Evolutionary conservation across 257 asterid genomes (phyloP), one percentile per base, ranked within the genome.

Genomic region (Nyctanthes arbortristis): DNA sequence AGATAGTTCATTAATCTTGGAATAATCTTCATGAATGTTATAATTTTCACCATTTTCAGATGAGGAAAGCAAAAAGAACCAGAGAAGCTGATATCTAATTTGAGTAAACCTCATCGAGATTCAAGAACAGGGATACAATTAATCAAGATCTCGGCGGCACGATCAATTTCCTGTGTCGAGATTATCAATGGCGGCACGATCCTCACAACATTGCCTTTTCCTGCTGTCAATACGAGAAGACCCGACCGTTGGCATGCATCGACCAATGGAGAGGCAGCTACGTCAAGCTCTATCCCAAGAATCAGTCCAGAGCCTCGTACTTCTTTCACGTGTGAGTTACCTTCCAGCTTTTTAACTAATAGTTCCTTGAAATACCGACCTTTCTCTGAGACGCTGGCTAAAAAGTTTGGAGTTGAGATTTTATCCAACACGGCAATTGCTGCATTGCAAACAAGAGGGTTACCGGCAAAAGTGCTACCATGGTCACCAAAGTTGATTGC

Each of bases 381-480:
- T 77, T 86, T 91, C 39, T 82, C 86, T 3, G 80, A 25, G n/a
- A 94, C 96, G 27, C 81, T 39, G 39, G 91, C 71, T 45, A 94
- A 71, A 65, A 94, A 94, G 64, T 52, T 63, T 0, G 93, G 90
- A 18, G 70, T 63, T 4, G 96, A 85, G 62, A 94, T 94, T 76
- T 94, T 94, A 40, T 91, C 92, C 43, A 89, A 78, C 9, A 89
- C 97, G 3, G 90, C 71, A 6, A 85, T 79, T 52, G 89, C 99
- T 27, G 95, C 97, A 5, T 70, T 81, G 78, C 99, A 94, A 13
- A 94, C 93, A 16, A 94, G 96, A 57, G 97, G 97, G 76, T 83
- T 80, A 9, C 97, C 99, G 0, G 97, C 99, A n/a, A 94, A 94
- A 18, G 99, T 94, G 93, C 97, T 91, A 62, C 97, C 99, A 4